Evolutionary conservation across 805 yeast species (phyloP).

Genomic region (Ogataea neopini): DNA sequence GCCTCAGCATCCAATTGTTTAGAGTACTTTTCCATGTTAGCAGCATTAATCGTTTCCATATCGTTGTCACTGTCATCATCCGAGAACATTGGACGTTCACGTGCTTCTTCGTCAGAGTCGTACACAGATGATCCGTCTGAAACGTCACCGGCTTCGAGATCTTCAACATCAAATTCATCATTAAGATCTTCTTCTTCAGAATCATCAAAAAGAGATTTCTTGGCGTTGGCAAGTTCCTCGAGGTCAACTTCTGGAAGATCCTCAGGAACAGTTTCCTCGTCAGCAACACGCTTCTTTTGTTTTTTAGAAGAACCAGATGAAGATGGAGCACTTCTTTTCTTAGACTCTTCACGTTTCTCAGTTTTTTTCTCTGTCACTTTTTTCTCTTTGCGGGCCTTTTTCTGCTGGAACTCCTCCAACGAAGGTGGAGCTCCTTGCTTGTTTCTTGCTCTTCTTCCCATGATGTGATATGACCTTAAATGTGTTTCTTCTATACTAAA

Average conservation of each 20-base stretch:
- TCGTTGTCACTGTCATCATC: constrained; percentile 72
- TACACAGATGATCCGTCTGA: constrained; percentile 42
- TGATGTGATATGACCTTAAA: constrained; percentile 27
- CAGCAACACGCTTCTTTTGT: constrained; percentile 28
- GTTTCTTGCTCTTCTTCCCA: constrained; percentile 93
- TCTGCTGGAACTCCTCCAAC: constrained; percentile 72
- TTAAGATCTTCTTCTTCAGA: constrained; percentile 62
- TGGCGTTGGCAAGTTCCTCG: constrained; percentile 67
- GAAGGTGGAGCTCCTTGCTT: constrained; percentile 94
- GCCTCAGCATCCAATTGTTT: constrained; percentile 61
- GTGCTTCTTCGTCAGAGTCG: constrained; percentile 64
- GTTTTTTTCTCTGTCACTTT: constrained; percentile 29
- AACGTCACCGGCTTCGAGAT: constrained; percentile 18
- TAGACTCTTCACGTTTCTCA: constrained; percentile 24
- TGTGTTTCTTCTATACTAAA: no score
- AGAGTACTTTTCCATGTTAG: constrained; percentile 81
- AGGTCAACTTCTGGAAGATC: constrained; percentile 65
- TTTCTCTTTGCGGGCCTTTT: constrained; percentile 42
- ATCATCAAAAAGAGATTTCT: constrained; percentile 75
- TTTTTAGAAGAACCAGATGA: constrained; percentile 27
- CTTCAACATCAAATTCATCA: constrained; percentile 44
- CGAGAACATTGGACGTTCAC: constrained; percentile 74
- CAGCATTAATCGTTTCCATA: constrained; percentile 72
- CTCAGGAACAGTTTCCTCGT: constrained; percentile 43
- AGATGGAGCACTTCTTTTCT: constrained; percentile 29